Base-by-base conservation (phyloP, 2,329 filamentous ascomycete genomes). In the Ceratocystis alfenasii region DNA sequence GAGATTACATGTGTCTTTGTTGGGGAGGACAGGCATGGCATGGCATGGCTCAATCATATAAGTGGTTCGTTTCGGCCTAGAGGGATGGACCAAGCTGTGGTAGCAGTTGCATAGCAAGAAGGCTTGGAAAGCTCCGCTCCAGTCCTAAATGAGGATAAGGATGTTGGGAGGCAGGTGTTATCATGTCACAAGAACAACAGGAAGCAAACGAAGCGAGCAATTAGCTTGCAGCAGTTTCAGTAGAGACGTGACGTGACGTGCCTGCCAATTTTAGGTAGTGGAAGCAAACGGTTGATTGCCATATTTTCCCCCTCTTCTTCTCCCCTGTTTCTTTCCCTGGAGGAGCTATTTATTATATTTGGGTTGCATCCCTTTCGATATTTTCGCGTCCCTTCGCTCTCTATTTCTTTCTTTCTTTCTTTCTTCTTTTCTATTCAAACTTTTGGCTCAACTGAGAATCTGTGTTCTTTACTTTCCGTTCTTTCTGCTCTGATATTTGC, bases 181-280 rank as follows among this genome's bases (percentile, higher is more conserved):
- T 59, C 28, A 59, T 30, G n/a, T 59, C 55, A 59, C 28, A 59
- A 25, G 22, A 20, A 25, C 53, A 57, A 7, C 48, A 59, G 55
- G 12, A 36, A 59, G 55, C 28, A 59, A 36, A 59, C 25, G 15
- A 59, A 36, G 33, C 25, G 15, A 22, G 20, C 15, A 46, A 61
- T 33, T 8, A 60, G 33, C 6, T 60, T 17, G 25, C 55, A 30
- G 33, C 36, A 41, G 36, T 41, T 41, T 41, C 57, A 44, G 57
- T 30, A 44, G 12, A 41, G 36, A 41, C 36, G 36, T 41, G 36
- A 33, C 30, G 30, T 33, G 30, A 46, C 60, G 33, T 25, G 12
- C 60, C 60, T 62, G 25, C 55, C 28, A 17, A 59, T 59, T 33
- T 59, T 20, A 36, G 55, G 55, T n/a, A 59, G 33, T 36, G 28